A percentile compares a stretch with the other conserved stretches of the same genome.
phyloP scores from a whole-genome alignment of 345 rosid genomes.

The Schrenkiella parvula region DNA sequence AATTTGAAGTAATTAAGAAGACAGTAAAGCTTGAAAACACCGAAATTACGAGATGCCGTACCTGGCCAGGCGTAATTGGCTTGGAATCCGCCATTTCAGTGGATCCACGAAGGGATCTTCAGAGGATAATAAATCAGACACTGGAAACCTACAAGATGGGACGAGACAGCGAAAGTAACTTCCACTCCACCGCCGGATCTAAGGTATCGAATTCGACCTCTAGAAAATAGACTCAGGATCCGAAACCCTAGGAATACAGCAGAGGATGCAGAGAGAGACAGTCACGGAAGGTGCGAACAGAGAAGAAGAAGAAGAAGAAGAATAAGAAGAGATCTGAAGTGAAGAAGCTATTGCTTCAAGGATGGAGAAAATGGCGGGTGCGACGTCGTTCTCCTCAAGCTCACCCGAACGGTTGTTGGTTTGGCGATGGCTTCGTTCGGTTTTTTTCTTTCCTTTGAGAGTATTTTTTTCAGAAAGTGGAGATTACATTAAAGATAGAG shows the following conservation, averaged over 20 bases:
- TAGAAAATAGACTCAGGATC: conserved; percentile 22
- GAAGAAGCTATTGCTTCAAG: conserved; percentile 70
- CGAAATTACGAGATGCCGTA: conserved; percentile 6
- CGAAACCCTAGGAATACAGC: conserved; percentile 20
- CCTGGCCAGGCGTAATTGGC: conserved; percentile 88
- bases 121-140: not conserved
- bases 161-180: not conserved
- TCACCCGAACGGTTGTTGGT: conserved; percentile 38
- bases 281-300: not conserved
- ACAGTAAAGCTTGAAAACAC: not conserved
- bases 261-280: not conserved
- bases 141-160: not conserved
- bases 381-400: conserved; percentile 46
- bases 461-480: not conserved
- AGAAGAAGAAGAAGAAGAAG: not conserved
- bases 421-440: conserved; percentile 2
- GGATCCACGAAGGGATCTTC: conserved; percentile 35
- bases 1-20: not conserved
- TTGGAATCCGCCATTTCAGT: conserved; percentile 52
- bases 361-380: conserved; percentile 46
- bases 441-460: not conserved
- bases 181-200: not conserved
- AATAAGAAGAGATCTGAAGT: conserved; percentile 30
- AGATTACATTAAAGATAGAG: not conserved
- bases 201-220: conserved; percentile 20